Percentiles rank a stretch among this genome's conserved stretches.
phyloP scores from a whole-genome alignment of 306 rosid genomes.

The Fragaria vesca region DNA sequence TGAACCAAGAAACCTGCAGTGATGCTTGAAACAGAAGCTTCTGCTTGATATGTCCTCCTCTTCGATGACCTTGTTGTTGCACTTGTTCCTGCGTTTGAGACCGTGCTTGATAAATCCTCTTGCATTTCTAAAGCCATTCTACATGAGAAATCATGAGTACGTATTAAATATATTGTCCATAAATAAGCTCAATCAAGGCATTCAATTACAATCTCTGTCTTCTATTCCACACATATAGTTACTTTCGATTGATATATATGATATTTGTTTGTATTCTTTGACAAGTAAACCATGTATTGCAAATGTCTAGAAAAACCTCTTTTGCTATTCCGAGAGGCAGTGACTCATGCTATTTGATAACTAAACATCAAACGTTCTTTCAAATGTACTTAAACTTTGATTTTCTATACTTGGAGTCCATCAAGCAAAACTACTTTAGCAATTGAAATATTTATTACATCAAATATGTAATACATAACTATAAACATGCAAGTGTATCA shows the following conservation, averaged over 20 bases:
- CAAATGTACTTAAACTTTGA: neutral
- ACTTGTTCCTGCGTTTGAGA: neutral
- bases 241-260: too few species aligned
- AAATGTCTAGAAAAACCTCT: too few species aligned
- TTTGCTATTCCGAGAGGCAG: too few species aligned
- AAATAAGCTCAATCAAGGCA: neutral
- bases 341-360: too few species aligned
- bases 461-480: neutral
- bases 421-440: neutral
- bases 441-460: neutral
- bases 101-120: constrained; percentile 31
- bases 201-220: too few species aligned
- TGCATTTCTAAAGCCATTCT: constrained; percentile 24
- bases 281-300: too few species aligned
- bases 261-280: too few species aligned
- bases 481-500: neutral
- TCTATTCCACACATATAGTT: too few species aligned
- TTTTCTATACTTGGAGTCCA: neutral
- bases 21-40: constrained; percentile 28
- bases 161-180: neutral
- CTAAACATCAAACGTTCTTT: too few species aligned
- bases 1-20: constrained; percentile 5
- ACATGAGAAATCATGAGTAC: neutral
- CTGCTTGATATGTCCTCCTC: constrained; percentile 2
- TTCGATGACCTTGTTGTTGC: neutral